A percentile compares a stretch with the other conserved stretches of the same genome.
These are phyloP conservation scores for Saturnispora saitoi DNA, from an alignment of 805 yeast species.

Conservation along the genomic window DNA sequence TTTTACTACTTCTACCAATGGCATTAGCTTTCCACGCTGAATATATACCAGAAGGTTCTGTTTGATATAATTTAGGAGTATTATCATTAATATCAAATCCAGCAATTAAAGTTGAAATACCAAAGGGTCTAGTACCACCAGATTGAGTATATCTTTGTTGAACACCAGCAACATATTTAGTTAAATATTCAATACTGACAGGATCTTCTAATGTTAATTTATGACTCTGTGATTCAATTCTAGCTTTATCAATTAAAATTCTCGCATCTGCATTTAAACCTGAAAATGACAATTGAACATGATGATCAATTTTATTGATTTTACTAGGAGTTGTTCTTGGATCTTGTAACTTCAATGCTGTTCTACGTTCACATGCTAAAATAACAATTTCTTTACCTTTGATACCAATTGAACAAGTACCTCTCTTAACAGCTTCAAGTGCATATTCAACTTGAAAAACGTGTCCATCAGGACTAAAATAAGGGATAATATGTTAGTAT, in stretches of 20 bases:
- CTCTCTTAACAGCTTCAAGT: constrained; percentile 93
- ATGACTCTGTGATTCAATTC: constrained; percentile 95
- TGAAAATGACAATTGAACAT: constrained; percentile 87
- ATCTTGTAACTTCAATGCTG: constrained; percentile 90
- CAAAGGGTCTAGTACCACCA: constrained; percentile 98
- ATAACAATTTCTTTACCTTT: constrained; percentile 86
- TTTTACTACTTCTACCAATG: constrained; percentile 89
- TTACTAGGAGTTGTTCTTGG: constrained; percentile 94
- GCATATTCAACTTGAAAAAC: constrained; percentile 99
- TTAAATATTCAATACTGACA: constrained; percentile 81
- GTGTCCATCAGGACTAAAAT: constrained; percentile 77
- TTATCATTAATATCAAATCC: constrained; percentile 87
- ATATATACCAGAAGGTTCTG: constrained; percentile 96
- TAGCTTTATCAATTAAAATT: constrained; percentile 86
- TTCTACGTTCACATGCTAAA: constrained; percentile 93
- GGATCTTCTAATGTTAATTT: constrained; percentile 91
- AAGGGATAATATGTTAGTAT: constrained; percentile 26
- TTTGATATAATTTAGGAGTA: constrained; percentile 78
- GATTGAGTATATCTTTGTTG: constrained; percentile 96
- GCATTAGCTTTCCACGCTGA: constrained; percentile 98
- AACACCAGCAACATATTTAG: constrained; percentile 94
- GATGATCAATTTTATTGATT: constrained; percentile 84
- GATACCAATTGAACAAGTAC: constrained; percentile 96
- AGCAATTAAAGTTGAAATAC: constrained; percentile 88
- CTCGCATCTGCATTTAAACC: constrained; percentile 99